Conservation (phyloP, 305 asterid species). For the Striga hermonthica region DNA sequence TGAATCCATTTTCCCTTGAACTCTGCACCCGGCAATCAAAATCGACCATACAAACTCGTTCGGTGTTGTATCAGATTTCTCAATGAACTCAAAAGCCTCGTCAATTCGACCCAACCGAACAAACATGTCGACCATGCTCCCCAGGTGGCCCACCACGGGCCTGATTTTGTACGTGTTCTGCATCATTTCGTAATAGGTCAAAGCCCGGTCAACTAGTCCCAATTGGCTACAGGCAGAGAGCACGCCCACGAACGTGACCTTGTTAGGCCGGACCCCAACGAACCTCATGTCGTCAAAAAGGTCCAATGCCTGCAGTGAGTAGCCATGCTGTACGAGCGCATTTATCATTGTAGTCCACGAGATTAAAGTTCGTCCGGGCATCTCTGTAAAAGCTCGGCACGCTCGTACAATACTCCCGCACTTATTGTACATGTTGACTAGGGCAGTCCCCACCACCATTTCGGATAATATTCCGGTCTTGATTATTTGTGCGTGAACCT, state of each 20-base stretch:
- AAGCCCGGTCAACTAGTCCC: conserved; percentile 73
- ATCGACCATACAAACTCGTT: conserved; percentile 76
- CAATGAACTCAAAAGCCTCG: conserved; percentile 69
- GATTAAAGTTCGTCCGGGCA: conserved; percentile 69
- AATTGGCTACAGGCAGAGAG: conserved; percentile 92
- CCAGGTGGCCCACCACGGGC: conserved; percentile 79
- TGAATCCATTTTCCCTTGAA: conserved; percentile 65
- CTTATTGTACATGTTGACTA: conserved; percentile 83
- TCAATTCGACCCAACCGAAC: conserved; percentile 72
- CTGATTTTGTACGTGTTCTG: conserved; percentile 54
- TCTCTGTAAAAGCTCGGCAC: conserved; percentile 72
- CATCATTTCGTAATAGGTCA: conserved; percentile 73
- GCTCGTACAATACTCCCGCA: conserved; percentile 84
- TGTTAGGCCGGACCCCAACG: conserved; percentile 76
- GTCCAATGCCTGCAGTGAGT: conserved; percentile 57
- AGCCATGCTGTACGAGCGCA: conserved; percentile 73
- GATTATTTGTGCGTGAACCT: conserved; percentile 76
- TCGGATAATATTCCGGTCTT: conserved; percentile 72
- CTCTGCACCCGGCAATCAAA: conserved; percentile 78
- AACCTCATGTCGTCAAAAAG: conserved; percentile 84
- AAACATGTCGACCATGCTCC: conserved; percentile 73
- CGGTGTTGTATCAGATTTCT: conserved; percentile 47
- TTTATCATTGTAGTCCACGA: conserved; percentile 91
- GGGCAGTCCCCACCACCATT: conserved; percentile 77
- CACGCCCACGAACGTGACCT: conserved; percentile 78